phyloP scores from a whole-genome alignment of 306 rosid genomes.

The Lupinus albus region DNA sequence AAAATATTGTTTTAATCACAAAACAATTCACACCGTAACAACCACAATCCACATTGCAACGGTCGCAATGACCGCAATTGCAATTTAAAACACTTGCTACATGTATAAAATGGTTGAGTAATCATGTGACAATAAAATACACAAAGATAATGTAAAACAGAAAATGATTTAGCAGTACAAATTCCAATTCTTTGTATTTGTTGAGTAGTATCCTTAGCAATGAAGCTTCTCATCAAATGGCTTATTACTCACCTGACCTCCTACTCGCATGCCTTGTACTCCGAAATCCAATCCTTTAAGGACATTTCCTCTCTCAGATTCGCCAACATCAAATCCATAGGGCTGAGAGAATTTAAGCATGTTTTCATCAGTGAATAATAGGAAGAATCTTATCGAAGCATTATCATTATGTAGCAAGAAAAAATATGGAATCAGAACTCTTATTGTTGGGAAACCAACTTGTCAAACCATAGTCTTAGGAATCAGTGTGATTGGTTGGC shows the following conservation, averaged over 20 bases:
- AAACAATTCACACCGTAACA: too few species aligned
- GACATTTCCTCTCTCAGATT: slow-evolving; percentile 85
- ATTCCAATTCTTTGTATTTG: slow-evolving; percentile 26
- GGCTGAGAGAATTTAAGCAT: slow-evolving; percentile 75
- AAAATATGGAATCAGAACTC: slow-evolving; percentile 25
- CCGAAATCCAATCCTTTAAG: slow-evolving; percentile 91
- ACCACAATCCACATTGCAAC: too few species aligned
- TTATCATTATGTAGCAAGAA: slow-evolving; percentile 21
- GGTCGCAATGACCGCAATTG: too few species aligned
- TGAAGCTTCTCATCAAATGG: slow-evolving; percentile 27
- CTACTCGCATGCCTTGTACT: slow-evolving; percentile 89
- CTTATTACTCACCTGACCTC: slow-evolving; percentile 80
- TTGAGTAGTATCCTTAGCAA: neutral
- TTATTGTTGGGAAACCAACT: neutral
- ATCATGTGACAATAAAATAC: neutral
- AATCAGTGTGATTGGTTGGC: slow-evolving; percentile 1
- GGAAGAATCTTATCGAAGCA: slow-evolving; percentile 5
- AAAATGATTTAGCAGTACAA: slow-evolving; percentile 1
- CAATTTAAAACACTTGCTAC: too few species aligned
- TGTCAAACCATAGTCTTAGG: neutral
- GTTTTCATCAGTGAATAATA: slow-evolving; percentile 35
- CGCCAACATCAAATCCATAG: slow-evolving; percentile 91
- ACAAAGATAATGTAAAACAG: slow-evolving; percentile 4
- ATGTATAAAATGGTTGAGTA: neutral
- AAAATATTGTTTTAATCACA: too few species aligned